Base-by-base conservation (phyloP, 202 grass and related monocot genomes). In the Carex arenaria region DNA sequence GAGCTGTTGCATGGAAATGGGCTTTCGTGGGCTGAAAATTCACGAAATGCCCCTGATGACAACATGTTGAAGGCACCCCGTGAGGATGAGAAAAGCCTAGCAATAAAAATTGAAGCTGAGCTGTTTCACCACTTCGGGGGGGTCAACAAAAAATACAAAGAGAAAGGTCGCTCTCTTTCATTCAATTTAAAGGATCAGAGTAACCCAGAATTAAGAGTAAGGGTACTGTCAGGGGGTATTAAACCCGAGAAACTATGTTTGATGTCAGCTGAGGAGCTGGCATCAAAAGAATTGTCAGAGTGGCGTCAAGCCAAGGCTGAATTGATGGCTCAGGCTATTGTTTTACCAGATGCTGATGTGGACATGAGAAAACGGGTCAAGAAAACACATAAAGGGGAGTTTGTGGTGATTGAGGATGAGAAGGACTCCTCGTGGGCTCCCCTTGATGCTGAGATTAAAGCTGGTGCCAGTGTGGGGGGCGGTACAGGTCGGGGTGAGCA, bases 1-100 rank as follows among this genome's bases (percentile, higher is more conserved):
- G 96, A 99, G 61, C 89, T 99, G 32, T 81, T 96, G 91, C 96
- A 96, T 84, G 96, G 93, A 86, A 93, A 99, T 67, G 96, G 96
- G 18, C 96, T 99, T 82, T 89, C 63, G 80, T 99, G 96, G 96
- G 93, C 83, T 86, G 89, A 93, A 86, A 91, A 96, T 87, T 63
- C 75, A 57, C 89, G 89, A 82, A 38, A 57, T 86, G 80, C 72
- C 15, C 47, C 85, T 65, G n/a, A 83, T 85, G n/a, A 56, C 56
- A 54, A 80, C 85, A 86, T 70, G 81, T 61, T 23, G 59, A 92
- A 90, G 65, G 66, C n/a, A 23, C 71, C 55, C 52, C 75, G 61
- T 87, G 85, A 79, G 57, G 82, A 94, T 36, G 83, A 43, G 30
- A 84, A 90, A 81, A 80, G 1, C 53, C 64, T 97, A 78, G 85